phyloP scores from a whole-genome alignment of 352 stramenopile species.

The Phytophthora fragariaefolia region DNA sequence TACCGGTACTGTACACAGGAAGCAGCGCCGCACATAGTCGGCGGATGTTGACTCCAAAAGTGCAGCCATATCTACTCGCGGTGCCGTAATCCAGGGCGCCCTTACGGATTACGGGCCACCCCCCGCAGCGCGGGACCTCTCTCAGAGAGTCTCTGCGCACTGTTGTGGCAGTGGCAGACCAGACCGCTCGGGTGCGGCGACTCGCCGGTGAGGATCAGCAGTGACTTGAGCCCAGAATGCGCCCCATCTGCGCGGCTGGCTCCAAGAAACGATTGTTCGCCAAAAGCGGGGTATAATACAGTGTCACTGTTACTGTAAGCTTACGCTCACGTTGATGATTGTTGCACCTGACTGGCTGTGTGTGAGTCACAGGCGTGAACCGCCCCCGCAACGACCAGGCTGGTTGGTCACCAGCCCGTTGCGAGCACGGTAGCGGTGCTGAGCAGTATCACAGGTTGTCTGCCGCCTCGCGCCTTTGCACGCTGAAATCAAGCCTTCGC shows the following conservation, averaged over 20 bases:
- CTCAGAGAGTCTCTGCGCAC: background rate
- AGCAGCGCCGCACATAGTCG: background rate
- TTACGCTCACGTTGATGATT: no score
- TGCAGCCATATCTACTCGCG: background rate
- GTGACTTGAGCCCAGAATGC: conserved; percentile 13
- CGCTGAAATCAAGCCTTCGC: background rate
- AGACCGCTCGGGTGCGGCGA: no score
- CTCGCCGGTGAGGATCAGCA: background rate
- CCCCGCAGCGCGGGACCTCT: background rate
- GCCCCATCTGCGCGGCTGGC: conserved; percentile 12
- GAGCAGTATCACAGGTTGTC: no score
- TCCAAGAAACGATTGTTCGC: background rate
- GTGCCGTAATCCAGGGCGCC: background rate
- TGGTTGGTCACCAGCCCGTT: no score
- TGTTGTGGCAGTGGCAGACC: no score
- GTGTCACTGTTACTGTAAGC: no score
- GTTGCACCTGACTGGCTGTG: conserved; percentile 16
- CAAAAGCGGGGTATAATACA: conserved; percentile 6
- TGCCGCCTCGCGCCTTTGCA: no score
- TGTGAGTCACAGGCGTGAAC: background rate
- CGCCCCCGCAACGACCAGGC: background rate
- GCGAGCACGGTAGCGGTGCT: no score
- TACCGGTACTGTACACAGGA: no score
- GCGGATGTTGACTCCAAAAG: background rate
- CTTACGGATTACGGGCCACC: background rate